Percentiles rank a stretch among this genome's conserved stretches.
phyloP scores from a whole-genome alignment of 129 eudicot genomes.

The Flaveria bidentis region DNA sequence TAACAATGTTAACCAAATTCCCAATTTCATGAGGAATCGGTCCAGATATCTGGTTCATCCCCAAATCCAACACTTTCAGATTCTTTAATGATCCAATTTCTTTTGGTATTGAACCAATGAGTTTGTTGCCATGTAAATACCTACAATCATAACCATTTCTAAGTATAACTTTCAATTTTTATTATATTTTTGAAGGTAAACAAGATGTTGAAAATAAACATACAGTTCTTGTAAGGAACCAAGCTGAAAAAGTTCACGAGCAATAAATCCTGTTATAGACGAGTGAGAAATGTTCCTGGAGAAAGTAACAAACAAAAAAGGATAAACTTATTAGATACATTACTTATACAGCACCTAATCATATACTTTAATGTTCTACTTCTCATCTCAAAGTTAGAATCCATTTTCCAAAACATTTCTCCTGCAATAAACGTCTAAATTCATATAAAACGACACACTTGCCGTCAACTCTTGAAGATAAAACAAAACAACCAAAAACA shows the following conservation, averaged over 20 bases:
- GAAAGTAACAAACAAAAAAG: conserved; percentile 6
- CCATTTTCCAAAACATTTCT: conserved; percentile 6
- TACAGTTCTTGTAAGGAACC: conserved; percentile 75
- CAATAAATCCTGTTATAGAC: conserved; percentile 80
- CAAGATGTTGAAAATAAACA: conserved; percentile 30
- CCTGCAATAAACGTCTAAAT: neutral
- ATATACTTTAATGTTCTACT: neutral
- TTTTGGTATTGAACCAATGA: conserved; percentile 90
- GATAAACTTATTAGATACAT: conserved; percentile 2
- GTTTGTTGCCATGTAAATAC: conserved; percentile 70
- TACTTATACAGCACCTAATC: neutral
- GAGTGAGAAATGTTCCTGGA: conserved; percentile 83
- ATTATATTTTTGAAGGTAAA: conserved; percentile 10
- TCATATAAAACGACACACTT: neutral
- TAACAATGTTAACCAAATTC: conserved; percentile 55
- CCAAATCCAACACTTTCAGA: conserved; percentile 76
- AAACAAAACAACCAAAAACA: neutral
- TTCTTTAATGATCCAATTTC: conserved; percentile 75
- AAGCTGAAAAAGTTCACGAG: conserved; percentile 71
- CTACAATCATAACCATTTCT: conserved; percentile 37
- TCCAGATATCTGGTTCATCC: conserved; percentile 85
- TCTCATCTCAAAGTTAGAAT: conserved; percentile 1
- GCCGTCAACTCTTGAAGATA: neutral
- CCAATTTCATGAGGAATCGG: conserved; percentile 93
- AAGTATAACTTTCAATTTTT: conserved; percentile 2